phyloP scores from a whole-genome alignment of 345 rosid species.

The Corchorus capsularis region DNA sequence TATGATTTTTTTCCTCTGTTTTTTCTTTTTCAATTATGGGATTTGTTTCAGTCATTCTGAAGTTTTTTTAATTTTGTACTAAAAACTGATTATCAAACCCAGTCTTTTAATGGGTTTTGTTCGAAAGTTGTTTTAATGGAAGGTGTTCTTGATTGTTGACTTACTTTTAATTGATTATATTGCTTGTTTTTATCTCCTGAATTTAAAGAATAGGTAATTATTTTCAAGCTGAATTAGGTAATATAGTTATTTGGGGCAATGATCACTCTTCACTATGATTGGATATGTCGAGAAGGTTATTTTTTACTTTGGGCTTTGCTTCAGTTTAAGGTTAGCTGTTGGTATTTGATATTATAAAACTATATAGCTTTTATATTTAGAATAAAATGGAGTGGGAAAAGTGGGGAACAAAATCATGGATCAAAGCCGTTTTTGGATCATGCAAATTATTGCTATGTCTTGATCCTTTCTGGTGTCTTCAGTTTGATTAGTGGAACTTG shows the following conservation, averaged over 20 bases:
- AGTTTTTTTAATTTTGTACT: neutral
- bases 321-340: neutral
- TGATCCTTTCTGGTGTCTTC: constrained; percentile 1
- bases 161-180: neutral
- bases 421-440: constrained; percentile 3
- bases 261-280: neutral
- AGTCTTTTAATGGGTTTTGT: constrained; percentile 4
- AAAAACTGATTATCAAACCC: neutral
- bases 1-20: neutral
- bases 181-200: neutral
- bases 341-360: neutral
- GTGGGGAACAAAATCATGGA: neutral
- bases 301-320: neutral
- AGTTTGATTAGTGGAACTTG: neutral
- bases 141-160: neutral
- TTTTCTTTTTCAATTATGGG: neutral
- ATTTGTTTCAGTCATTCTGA: neutral
- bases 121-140: neutral
- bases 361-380: neutral
- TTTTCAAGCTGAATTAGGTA: neutral
- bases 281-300: neutral
- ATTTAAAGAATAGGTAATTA: neutral
- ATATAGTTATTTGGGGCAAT: neutral
- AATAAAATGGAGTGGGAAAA: neutral
- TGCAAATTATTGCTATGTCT: neutral